Base-by-base conservation (phyloP, 2,329 filamentous ascomycete genomes). In the Clathrospora elynae region DNA sequence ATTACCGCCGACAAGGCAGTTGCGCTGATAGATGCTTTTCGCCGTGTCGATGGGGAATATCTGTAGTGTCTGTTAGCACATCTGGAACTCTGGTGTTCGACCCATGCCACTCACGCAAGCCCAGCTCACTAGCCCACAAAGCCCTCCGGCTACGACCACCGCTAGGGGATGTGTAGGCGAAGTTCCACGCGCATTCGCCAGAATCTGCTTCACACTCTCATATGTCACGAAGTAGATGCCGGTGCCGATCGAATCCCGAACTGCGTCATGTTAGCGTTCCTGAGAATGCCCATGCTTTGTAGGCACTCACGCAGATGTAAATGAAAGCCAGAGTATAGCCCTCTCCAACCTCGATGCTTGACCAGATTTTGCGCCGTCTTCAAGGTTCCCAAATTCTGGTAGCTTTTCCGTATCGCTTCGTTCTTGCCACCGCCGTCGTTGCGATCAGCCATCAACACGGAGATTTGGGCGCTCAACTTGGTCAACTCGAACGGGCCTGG, bases 181-280 rank as follows among this genome's bases (percentile, higher is more conserved):
- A 48, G 80, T 80, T 51, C 87, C 86, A 33, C 86, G 82, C 52
- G 87, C 83, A 11, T 88, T 89, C 13, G 86, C 88, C 51, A 90
- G 79, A 16, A 92, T 73, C 67, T 93, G 88, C 66, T 95, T 95
- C 57, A 84, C 83, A 66, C 87, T 90, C 71, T 95, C 89, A 67
- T 95, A 95, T 19, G 89, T 91, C 73, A 88, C 88, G 64, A 95
- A 95, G 69, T 95, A 95, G 44, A 92, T 88, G 19, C 83, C 82
- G 1, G 89, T 95, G 39, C 89, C 89, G 47, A 93, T 76, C 1
- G 88, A 91, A 70, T 95, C 89, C 48, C 89, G 82, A 60, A 91
- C 87, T 88, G 52, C 19, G 11, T 6, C 14, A n/a, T 13, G 32
- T 67, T 17, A 67, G 59, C 30, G 9, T 38, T 22, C 23, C 16